Conservation (phyloP, 495 filamentous ascomycete species). For the Podospora didyma region DNA sequence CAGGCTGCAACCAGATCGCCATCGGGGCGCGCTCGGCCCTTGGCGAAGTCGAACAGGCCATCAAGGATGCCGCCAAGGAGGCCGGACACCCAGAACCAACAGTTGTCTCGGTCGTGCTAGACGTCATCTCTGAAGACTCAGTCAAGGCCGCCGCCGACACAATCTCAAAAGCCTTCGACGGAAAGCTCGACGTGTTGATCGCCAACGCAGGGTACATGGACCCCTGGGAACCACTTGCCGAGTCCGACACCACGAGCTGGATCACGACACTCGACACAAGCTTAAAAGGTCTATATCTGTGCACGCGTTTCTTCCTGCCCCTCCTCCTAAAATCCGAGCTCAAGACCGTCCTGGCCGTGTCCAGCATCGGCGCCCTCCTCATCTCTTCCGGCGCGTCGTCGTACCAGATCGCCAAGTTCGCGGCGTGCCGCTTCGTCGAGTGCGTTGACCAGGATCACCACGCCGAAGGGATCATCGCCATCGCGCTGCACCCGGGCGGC, state of each 20-base stretch:
- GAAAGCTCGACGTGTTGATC: slow-evolving; percentile 39
- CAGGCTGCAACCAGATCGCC: slow-evolving; percentile 38
- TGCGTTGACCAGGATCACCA: slow-evolving; percentile 40
- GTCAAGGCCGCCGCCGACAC: slow-evolving; percentile 31
- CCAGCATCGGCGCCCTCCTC: slow-evolving; percentile 30
- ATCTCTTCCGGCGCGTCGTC: slow-evolving; percentile 22
- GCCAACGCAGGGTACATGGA: slow-evolving; percentile 43
- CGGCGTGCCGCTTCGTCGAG: slow-evolving; percentile 38
- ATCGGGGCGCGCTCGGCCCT: slow-evolving; percentile 41
- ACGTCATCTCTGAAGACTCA: slow-evolving; percentile 36
- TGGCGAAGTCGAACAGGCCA: slow-evolving; percentile 28
- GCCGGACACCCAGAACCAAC: slow-evolving; percentile 34
- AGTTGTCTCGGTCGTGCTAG: slow-evolving; percentile 37
- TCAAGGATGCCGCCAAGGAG: slow-evolving; percentile 25
- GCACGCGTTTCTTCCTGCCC: slow-evolving; percentile 39
- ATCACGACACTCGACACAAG: slow-evolving; percentile 42
- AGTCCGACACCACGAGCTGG: slow-evolving; percentile 33
- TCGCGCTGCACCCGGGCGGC: slow-evolving; percentile 42
- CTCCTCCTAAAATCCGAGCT: slow-evolving; percentile 32
- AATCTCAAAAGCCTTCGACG: slow-evolving; percentile 27
- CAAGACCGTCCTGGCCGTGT: slow-evolving; percentile 33
- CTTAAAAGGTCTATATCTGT: slow-evolving; percentile 40
- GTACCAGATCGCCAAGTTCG: slow-evolving; percentile 43
- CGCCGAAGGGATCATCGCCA: slow-evolving; percentile 36
- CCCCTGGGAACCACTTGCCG: slow-evolving; percentile 25